Evolutionary conservation across 2,329 filamentous ascomycete genomes (phyloP).

Genomic region (Neonectria hederae): DNA sequence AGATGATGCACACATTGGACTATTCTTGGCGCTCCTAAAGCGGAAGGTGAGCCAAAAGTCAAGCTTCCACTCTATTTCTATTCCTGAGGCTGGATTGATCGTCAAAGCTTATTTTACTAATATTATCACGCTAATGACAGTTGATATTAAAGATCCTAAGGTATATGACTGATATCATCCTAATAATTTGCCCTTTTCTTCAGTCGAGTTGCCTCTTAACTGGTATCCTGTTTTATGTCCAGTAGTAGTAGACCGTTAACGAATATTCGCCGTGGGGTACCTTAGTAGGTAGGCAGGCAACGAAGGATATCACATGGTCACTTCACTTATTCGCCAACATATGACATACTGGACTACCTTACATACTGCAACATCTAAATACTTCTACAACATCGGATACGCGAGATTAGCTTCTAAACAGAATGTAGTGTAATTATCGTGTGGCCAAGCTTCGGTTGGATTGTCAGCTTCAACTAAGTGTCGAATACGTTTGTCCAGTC

Average conservation of each 20-base stretch:
- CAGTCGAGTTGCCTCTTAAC: too few species aligned
- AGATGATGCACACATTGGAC: not conserved
- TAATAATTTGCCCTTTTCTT: too few species aligned
- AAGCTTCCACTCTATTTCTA: not conserved
- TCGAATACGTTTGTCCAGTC: not conserved
- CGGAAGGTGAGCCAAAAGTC: not conserved
- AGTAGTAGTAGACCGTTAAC: not conserved
- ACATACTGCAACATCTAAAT: not conserved
- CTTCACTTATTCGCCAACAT: not conserved
- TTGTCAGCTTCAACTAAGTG: not conserved
- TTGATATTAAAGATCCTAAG: not conserved
- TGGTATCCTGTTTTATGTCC: not conserved
- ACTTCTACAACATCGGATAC: not conserved
- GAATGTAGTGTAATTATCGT: not conserved
- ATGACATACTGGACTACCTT: not conserved
- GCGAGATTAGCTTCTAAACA: not conserved
- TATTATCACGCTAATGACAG: not conserved
- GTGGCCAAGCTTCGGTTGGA: not conserved
- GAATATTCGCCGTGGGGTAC: not conserved
- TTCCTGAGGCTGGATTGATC: not conserved
- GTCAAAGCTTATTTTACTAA: not conserved
- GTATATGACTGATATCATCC: not conserved
- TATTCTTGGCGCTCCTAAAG: not conserved
- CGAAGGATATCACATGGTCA: not conserved
- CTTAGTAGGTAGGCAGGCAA: too few species aligned